These are phyloP conservation scores for Candolleomyces eurysporus DNA, from an alignment of 768 basidiomycete genomes.

Conservation along the genomic window DNA sequence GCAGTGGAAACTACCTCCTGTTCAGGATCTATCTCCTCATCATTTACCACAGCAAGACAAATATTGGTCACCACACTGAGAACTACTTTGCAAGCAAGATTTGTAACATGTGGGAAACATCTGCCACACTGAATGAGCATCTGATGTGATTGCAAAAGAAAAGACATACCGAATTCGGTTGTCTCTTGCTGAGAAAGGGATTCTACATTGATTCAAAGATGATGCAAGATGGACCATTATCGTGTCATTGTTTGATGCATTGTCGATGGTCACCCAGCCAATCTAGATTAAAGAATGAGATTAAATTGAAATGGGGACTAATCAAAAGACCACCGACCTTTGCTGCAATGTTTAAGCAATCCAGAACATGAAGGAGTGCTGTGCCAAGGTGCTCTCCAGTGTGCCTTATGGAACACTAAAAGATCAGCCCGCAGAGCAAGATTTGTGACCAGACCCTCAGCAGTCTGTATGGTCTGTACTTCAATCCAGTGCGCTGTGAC, in stretches of 20 bases:
- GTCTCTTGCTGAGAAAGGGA: neutral
- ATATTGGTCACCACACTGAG: conserved; percentile 11
- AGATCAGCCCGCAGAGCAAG: conserved; percentile 30
- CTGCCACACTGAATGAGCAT: too few species aligned
- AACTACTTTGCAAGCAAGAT: conserved; percentile 11
- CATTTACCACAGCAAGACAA: neutral
- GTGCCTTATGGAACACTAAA: conserved; percentile 35
- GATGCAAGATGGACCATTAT: neutral
- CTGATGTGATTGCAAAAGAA: too few species aligned
- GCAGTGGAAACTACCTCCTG: neutral
- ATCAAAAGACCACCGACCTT: conserved; percentile 20
- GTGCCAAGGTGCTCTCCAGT: conserved; percentile 34
- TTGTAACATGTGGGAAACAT: neutral
- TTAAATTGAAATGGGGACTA: neutral
- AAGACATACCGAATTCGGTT: neutral
- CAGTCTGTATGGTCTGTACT: conserved; percentile 12
- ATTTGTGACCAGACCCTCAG: conserved; percentile 18
- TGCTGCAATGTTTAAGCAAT: conserved; percentile 21
- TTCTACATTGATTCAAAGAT: neutral
- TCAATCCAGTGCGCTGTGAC: conserved; percentile 43
- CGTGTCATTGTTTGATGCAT: conserved; percentile 34
- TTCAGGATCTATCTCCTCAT: neutral
- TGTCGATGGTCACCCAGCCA: conserved; percentile 29
- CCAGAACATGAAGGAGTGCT: conserved; percentile 29
- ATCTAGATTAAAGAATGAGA: too few species aligned